Base-by-base conservation (phyloP, 2,329 filamentous ascomycete genomes). In the Aureobasidium sp. region DNA sequence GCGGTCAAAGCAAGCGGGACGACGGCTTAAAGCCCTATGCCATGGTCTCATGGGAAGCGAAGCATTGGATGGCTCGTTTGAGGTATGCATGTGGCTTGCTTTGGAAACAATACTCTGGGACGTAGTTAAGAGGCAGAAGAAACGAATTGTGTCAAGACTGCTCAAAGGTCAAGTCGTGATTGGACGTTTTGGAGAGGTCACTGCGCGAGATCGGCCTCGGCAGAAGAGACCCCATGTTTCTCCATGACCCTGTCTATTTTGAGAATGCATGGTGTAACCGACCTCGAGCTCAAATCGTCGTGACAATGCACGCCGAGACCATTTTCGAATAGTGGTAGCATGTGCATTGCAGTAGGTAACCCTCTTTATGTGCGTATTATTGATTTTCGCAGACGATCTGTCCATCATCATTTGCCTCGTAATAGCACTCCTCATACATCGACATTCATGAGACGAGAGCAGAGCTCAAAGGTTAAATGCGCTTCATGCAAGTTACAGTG, bases 21-120 rank as follows among this genome's bases (percentile, higher is more conserved):
- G 22, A 29, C 34, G 31, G 55, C 44, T 37, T n/a, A 42, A n/a
- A 37, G 20, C 15, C 17, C 20, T 37, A 9, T 34, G 42, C 55
- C 55, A 27, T 44, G 14, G 14, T n/a, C 9, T 25, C 22, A 27
- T 22, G 3, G 1, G 17, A 17, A 44, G 31, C 29, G 11, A 45
- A 34, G n/a, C 41, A 27, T 31, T 20, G 29, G 31, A 20, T 39
- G 55, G 29, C 12, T 27, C 14, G 55, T 48, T 59, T 59, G 42
- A 48, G 22, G 45, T 60, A 7, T 60, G 57, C 57, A 60, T 49
- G 57, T 51, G 57, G 57, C 57, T 60, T 60, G 45, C 45, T 48
- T 60, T 41, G 45, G 45, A 51, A 49, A 42, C 45, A 42, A 29
- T 17, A 25, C 36, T 34, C 36, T 60, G 57, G 31, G 55, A 37